Evolutionary conservation across 2,329 filamentous ascomycete species (phyloP).

Genomic region (Zopfia rhizophila): DNA sequence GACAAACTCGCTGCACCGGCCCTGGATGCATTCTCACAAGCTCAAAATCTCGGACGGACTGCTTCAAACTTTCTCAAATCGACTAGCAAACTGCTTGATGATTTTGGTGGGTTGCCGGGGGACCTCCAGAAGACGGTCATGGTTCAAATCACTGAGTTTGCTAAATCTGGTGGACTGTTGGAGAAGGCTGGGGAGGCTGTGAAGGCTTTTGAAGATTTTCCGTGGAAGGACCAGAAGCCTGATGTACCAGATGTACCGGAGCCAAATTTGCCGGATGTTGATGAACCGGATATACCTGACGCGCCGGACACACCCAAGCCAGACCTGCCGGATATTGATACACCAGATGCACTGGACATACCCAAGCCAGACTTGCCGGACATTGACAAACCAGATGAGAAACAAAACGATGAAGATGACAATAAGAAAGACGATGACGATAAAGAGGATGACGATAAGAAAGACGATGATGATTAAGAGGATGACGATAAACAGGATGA

Average conservation of each 20-base stretch:
- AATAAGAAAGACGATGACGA: no score
- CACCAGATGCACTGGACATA: no score
- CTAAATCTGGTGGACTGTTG: slow-evolving; percentile 15
- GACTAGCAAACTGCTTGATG: slow-evolving; percentile 15
- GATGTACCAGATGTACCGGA: no score
- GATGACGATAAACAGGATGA: neutral
- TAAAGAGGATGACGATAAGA: no score
- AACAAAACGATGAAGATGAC: no score
- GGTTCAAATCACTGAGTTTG: slow-evolving; percentile 14
- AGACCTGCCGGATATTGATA: no score
- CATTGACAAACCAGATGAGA: no score
- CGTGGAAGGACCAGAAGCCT: slow-evolving; percentile 22
- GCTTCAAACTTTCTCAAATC: slow-evolving; percentile 25
- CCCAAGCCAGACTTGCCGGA: no score
- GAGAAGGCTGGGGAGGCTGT: slow-evolving; percentile 14
- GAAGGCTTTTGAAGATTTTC: slow-evolving; percentile 23
- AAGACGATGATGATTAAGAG: no score
- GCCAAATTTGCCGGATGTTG: no score
- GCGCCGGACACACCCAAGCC: no score
- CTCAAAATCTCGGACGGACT: slow-evolving; percentile 18
- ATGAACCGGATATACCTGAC: neutral
- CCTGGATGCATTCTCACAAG: slow-evolving; percentile 8
- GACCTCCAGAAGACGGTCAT: slow-evolving; percentile 17
- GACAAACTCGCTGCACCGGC: slow-evolving; percentile 13
- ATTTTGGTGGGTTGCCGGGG: slow-evolving; percentile 13